A percentile compares a stretch with the other conserved stretches of the same genome.
phyloP scores from a whole-genome alignment of 2,329 filamentous ascomycete species.

The Arthroderma uncinatum region DNA sequence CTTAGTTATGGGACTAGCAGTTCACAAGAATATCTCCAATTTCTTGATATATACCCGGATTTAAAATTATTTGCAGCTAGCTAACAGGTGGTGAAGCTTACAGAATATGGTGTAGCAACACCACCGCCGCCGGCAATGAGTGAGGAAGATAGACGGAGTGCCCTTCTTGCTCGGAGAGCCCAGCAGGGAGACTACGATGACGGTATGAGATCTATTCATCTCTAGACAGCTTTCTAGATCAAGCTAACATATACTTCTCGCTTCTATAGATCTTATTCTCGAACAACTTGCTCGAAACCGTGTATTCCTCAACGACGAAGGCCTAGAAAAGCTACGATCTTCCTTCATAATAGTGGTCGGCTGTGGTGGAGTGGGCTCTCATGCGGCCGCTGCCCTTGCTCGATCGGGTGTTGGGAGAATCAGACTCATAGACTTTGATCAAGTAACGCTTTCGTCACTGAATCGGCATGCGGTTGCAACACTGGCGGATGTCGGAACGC shows the following conservation, averaged over 20 bases:
- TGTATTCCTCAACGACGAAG: constrained; percentile 76
- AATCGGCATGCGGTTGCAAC: constrained; percentile 96
- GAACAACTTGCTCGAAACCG: constrained; percentile 90
- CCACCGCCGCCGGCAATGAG: constrained; percentile 22
- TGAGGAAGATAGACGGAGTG: constrained; percentile 48
- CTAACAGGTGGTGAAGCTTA: constrained; percentile 39
- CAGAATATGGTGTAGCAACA: constrained; percentile 38
- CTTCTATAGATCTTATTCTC: constrained; percentile 62
- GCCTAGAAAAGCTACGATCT: constrained; percentile 64
- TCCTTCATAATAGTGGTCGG: constrained; percentile 85
- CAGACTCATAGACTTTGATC: constrained; percentile 90
- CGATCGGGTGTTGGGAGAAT: constrained; percentile 82
- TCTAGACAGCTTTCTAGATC: neutral
- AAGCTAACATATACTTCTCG: constrained; percentile 8
- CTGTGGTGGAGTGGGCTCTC: constrained; percentile 88
- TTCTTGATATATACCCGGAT: neutral
- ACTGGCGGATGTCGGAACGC: constrained; percentile 79
- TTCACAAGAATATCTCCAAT: neutral
- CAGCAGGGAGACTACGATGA: constrained; percentile 55
- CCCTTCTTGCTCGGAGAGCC: constrained; percentile 48
- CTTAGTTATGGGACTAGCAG: neutral
- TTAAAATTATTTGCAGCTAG: constrained; percentile 6
- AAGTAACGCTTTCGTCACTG: constrained; percentile 85
- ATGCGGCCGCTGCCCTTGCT: constrained; percentile 73
- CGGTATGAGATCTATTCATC: constrained; percentile 26